These are phyloP conservation scores for Cryptococcus sp. DNA, from an alignment of 1,284 basidiomycete genomes.

Conservation along the genomic window DNA sequence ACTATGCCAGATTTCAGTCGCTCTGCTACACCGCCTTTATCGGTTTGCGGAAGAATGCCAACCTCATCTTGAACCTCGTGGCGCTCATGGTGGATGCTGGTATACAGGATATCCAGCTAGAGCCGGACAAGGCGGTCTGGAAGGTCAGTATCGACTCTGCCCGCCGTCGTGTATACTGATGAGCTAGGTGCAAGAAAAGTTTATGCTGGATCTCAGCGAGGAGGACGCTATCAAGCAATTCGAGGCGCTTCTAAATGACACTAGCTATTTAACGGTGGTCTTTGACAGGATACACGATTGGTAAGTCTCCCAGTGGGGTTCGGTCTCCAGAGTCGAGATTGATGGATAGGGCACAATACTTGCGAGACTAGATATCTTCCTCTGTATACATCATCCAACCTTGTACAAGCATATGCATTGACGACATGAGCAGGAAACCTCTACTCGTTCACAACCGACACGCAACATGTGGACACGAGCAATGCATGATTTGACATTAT, in stretches of 20 bases:
- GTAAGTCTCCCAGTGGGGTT: constrained; percentile 10
- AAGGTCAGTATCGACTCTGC: constrained; percentile 44
- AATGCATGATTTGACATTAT: too few relatives aligned
- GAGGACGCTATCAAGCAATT: constrained; percentile 97
- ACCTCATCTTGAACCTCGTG: constrained; percentile 92
- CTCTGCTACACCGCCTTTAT: constrained; percentile 96
- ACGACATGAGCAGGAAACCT: too few relatives aligned
- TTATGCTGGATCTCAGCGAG: constrained; percentile 85
- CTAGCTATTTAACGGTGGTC: constrained; percentile 86
- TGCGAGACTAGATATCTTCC: constrained; percentile 41
- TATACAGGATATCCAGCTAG: constrained; percentile 90
- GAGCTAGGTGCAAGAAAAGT: constrained; percentile 92
- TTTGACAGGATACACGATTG: constrained; percentile 76
- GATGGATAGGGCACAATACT: constrained; percentile 39
- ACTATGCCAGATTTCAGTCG: constrained; percentile 91
- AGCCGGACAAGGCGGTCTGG: constrained; percentile 57
- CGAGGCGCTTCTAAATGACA: constrained; percentile 87
- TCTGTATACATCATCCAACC: too few relatives aligned
- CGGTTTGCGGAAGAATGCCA: constrained; percentile 92
- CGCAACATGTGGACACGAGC: too few relatives aligned
- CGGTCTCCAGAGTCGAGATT: not conserved
- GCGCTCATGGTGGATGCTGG: constrained; percentile 97
- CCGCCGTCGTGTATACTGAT: not conserved
- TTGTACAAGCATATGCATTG: not conserved
- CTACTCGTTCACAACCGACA: too few relatives aligned